Conservation (phyloP, 23 red algal genomes). For the Agarophyton chilense region DNA sequence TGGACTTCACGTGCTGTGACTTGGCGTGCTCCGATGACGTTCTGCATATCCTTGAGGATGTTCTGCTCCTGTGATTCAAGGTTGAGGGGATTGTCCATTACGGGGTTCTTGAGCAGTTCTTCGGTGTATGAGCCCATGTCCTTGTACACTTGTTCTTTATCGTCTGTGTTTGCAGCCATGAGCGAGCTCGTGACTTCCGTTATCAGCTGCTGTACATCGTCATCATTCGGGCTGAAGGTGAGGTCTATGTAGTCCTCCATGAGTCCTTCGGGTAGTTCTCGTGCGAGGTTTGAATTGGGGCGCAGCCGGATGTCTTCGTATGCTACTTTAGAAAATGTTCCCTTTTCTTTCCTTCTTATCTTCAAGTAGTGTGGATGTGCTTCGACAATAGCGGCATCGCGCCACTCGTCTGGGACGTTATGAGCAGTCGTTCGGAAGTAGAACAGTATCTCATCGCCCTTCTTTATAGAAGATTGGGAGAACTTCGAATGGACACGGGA, state of each 20-base stretch:
- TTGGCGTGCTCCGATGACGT: background rate
- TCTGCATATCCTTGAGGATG: background rate
- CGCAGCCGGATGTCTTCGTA: constrained; percentile 13
- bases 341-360: background rate
- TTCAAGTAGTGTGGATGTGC: background rate
- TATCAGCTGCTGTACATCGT: background rate
- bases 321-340: background rate
- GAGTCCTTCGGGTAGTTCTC: background rate
- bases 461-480: background rate
- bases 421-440: background rate
- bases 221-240: background rate
- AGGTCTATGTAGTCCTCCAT: background rate
- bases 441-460: constrained; percentile 3
- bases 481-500: background rate
- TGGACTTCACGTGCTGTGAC: background rate
- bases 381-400: background rate
- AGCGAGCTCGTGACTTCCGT: background rate
- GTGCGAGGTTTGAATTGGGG: background rate
- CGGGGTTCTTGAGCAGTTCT: background rate
- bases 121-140: background rate
- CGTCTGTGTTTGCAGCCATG: background rate
- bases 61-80: background rate
- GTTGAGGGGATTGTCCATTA: background rate
- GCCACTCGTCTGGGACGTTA: background rate
- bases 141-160: background rate